These are phyloP conservation scores for Knufia fluminis DNA, from an alignment of 2,329 filamentous ascomycete species.

Conservation along the genomic window DNA sequence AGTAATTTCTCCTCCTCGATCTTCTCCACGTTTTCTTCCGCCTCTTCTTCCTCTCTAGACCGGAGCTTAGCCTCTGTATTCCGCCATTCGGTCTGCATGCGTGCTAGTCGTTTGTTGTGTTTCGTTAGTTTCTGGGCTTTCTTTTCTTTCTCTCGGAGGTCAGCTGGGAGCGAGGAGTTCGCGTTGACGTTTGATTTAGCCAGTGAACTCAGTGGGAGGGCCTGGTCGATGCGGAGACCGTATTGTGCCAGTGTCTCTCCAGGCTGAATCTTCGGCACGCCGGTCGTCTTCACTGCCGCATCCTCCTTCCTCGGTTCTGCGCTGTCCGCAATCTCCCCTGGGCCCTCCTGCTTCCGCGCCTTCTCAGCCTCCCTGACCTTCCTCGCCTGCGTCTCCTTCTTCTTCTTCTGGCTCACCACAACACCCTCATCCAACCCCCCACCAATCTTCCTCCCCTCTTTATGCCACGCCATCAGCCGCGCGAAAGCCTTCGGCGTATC, in stretches of 20 bases:
- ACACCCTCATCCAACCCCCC: slow-evolving; percentile 62
- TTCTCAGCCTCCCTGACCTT: slow-evolving; percentile 29
- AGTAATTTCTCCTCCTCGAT: slow-evolving; percentile 54
- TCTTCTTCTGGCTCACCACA: slow-evolving; percentile 28
- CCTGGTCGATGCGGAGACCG: slow-evolving; percentile 69
- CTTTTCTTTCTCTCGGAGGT: slow-evolving; percentile 49
- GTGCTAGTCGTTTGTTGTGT: slow-evolving; percentile 69
- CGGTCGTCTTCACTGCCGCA: slow-evolving; percentile 15
- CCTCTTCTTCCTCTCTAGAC: slow-evolving; percentile 70
- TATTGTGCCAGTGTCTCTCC: slow-evolving; percentile 80
- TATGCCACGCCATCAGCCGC: slow-evolving; percentile 68
- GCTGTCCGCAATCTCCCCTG: no score
- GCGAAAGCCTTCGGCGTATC: slow-evolving; percentile 85
- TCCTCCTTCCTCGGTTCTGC: slow-evolving; percentile 16
- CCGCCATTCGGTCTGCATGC: slow-evolving; percentile 50
- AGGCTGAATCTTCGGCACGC: slow-evolving; percentile 60
- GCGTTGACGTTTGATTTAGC: slow-evolving; percentile 32
- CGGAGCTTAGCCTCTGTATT: slow-evolving; percentile 47
- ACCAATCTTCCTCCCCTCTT: slow-evolving; percentile 48
- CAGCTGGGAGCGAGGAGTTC: slow-evolving; percentile 30
- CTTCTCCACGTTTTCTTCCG: slow-evolving; percentile 51
- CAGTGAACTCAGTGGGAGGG: slow-evolving; percentile 66
- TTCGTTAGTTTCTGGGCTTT: slow-evolving; percentile 63
- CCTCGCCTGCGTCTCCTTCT: slow-evolving; percentile 18
- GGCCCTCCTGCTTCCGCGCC: slow-evolving; percentile 15